A percentile compares a stretch with the other conserved stretches of the same genome.
These are phyloP conservation scores for Lepidium africanum DNA, from an alignment of 345 rosid genomes.

Conservation along the genomic window DNA sequence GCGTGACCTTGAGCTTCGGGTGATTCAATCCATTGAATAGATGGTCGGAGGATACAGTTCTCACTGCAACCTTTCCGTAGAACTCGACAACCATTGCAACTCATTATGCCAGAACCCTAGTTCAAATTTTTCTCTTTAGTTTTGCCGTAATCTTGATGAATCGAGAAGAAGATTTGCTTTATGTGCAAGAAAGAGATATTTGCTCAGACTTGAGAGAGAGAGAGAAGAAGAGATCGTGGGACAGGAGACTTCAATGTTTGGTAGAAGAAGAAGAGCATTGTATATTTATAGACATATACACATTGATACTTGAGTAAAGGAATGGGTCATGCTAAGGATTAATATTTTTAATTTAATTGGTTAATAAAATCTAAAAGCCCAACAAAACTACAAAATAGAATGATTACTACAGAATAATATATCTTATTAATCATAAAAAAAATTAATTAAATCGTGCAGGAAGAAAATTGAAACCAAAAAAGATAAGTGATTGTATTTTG, in stretches of 20 bases:
- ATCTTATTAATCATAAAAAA: background rate
- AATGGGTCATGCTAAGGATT: slow-evolving; percentile 15
- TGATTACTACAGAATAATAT: background rate
- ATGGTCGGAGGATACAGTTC: slow-evolving; percentile 61
- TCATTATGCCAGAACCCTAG: slow-evolving; percentile 31
- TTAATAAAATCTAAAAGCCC: slow-evolving; percentile 8
- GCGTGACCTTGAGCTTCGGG: slow-evolving; percentile 79
- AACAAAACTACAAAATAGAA: background rate
- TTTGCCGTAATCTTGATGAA: slow-evolving; percentile 8
- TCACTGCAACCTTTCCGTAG: slow-evolving; percentile 87
- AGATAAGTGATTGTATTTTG: background rate
- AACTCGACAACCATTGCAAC: slow-evolving; percentile 85
- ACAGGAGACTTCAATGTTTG: slow-evolving; percentile 4
- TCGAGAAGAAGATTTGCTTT: slow-evolving; percentile 6
- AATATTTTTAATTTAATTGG: background rate
- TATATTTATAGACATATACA: background rate
- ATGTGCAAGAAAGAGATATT: slow-evolving; percentile 7
- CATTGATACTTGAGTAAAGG: slow-evolving; percentile 9
- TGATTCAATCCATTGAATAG: slow-evolving; percentile 50
- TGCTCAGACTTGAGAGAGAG: too few relatives aligned
- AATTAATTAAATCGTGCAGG: background rate
- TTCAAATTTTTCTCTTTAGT: background rate
- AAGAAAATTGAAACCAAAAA: background rate
- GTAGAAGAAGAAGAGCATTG: background rate
- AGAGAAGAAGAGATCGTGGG: background rate